A percentile compares a stretch with the other conserved stretches of the same genome.
Conservation (phyloP, 2,329 filamentous ascomycete species). For the Tolypocladium sp. region DNA sequence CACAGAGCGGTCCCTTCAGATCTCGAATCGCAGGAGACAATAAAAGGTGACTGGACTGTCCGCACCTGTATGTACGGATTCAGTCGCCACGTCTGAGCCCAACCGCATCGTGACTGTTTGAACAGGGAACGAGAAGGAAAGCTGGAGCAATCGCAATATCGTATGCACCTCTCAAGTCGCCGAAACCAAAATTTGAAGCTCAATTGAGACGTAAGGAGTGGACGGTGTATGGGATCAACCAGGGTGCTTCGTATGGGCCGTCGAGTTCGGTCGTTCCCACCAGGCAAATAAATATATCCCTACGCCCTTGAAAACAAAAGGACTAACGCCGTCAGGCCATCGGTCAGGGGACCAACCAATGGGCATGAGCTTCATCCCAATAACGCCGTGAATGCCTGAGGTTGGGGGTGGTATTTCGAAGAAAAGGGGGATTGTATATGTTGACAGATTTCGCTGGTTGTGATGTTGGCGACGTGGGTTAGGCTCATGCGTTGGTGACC, state of each 20-base stretch:
- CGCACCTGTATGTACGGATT: background rate
- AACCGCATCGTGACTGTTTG: background rate
- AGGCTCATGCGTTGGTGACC: conserved; percentile 50
- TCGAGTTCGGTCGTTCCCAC: conserved; percentile 3
- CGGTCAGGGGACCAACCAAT: conserved; percentile 21
- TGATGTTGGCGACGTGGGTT: conserved; percentile 5
- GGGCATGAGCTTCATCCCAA: conserved; percentile 28
- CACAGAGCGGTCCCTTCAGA: too few relatives aligned
- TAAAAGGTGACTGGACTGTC: background rate
- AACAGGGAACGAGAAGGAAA: conserved; percentile 3
- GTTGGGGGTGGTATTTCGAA: conserved; percentile 15
- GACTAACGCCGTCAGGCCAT: conserved; percentile 27
- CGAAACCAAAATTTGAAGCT: conserved; percentile 16
- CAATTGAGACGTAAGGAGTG: conserved; percentile 26
- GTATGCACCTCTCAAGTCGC: conserved; percentile 13
- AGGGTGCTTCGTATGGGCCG: background rate
- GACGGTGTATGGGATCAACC: conserved; percentile 23
- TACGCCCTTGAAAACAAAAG: conserved; percentile 23
- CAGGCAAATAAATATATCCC: conserved; percentile 16
- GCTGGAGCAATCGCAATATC: conserved; percentile 6
- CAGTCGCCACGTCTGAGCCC: background rate
- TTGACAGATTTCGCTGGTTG: conserved; percentile 4
- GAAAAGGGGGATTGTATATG: conserved; percentile 17
- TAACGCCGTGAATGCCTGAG: conserved; percentile 33
- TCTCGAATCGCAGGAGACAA: background rate